phyloP scores from a whole-genome alignment of 2,329 filamentous ascomycete species.

The Sporothrix globosa region DNA sequence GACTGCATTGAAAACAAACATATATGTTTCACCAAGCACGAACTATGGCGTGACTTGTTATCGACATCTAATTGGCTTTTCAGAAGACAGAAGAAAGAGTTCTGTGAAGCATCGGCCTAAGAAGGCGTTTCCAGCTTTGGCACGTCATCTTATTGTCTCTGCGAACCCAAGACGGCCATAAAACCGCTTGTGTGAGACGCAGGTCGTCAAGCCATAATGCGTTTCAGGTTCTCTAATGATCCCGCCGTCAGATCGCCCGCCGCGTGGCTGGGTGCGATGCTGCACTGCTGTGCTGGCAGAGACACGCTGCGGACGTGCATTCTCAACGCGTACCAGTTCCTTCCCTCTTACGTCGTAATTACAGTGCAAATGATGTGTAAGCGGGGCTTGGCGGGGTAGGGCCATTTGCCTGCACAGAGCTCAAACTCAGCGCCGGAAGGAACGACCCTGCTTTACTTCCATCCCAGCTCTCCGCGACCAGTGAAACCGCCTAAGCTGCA shows the following conservation, averaged over 20 bases:
- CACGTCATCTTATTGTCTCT: neutral
- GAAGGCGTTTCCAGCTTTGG: neutral
- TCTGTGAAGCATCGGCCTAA: too few species aligned
- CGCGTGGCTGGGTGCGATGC: neutral
- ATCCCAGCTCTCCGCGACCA: neutral
- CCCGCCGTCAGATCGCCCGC: constrained; percentile 13
- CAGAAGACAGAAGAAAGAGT: too few species aligned
- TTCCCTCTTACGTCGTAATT: neutral
- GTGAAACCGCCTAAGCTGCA: constrained; percentile 1
- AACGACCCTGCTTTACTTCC: constrained; percentile 8
- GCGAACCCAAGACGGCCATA: neutral
- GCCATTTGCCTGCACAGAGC: constrained; percentile 4
- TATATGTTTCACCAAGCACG: neutral
- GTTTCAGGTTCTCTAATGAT: constrained; percentile 13
- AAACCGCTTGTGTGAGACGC: neutral
- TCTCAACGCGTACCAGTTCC: constrained; percentile 1
- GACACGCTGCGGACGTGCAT: neutral
- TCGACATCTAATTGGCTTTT: too few species aligned
- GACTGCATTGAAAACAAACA: neutral
- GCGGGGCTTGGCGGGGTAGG: constrained; percentile 32
- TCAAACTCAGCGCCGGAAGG: constrained; percentile 26
- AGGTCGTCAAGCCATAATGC: neutral
- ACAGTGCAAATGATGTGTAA: constrained; percentile 28
- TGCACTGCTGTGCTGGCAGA: constrained; percentile 10
- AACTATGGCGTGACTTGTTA: too few species aligned